phyloP scores from a whole-genome alignment of 2,329 filamentous ascomycete species.

The Calonectria pauciramosa region DNA sequence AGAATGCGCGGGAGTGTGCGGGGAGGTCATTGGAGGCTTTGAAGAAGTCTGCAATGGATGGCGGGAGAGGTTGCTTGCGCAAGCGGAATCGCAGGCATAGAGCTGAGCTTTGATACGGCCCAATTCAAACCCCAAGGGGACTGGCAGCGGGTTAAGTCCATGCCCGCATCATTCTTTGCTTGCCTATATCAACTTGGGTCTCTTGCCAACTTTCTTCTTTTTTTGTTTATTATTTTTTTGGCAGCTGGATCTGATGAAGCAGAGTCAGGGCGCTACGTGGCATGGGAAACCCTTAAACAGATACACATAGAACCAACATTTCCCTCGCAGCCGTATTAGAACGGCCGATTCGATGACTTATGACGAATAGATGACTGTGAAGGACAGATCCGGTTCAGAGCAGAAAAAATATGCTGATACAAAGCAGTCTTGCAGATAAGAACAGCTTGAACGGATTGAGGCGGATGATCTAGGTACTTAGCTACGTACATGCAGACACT shows the following conservation, averaged over 20 bases:
- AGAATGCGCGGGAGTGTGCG: constrained; percentile 87
- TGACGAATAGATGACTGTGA: constrained; percentile 29
- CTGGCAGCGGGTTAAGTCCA: constrained; percentile 30
- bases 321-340: constrained; percentile 37
- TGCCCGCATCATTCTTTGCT: constrained; percentile 22
- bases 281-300: constrained; percentile 28
- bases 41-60: constrained; percentile 90
- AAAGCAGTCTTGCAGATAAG: not conserved
- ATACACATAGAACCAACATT: constrained; percentile 40
- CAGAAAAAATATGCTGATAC: not conserved
- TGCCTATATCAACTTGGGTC: constrained; percentile 21
- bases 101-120: constrained; percentile 1
- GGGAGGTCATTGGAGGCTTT: constrained; percentile 91
- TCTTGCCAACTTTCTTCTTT: constrained; percentile 20
- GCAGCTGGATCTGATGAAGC: constrained; percentile 31
- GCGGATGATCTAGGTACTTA: not conserved
- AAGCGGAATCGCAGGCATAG: constrained; percentile 65
- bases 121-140: constrained; percentile 13
- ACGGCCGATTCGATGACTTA: constrained; percentile 41
- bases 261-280: constrained; percentile 34
- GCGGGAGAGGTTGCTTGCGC: constrained; percentile 80
- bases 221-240: constrained; percentile 26
- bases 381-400: not conserved
- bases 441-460: not conserved
- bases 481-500: not conserved